phyloP scores from a whole-genome alignment of 2,329 filamentous ascomycete genomes.

The Fusarium luffae region DNA sequence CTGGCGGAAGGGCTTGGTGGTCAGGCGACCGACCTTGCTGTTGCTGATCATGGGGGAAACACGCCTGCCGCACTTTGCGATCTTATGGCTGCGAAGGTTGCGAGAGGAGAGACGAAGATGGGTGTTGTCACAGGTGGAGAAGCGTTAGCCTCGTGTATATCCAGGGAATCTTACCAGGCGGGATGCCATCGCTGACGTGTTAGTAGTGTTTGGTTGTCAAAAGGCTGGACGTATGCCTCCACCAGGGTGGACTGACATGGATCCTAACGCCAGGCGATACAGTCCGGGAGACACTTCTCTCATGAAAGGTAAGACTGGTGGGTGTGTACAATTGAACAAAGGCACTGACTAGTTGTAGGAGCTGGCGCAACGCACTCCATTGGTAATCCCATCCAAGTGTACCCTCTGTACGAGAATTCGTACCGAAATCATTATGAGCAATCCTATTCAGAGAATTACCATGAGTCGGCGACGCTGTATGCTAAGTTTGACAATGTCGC shows the following conservation, averaged over 20 bases:
- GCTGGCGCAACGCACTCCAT: slow-evolving; percentile 67
- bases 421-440: slow-evolving; percentile 68
- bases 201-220: slow-evolving; percentile 49
- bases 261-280: slow-evolving; percentile 58
- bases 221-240: slow-evolving; percentile 57
- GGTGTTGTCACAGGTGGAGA: slow-evolving; percentile 73
- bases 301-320: slow-evolving; percentile 39
- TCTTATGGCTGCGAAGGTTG: slow-evolving; percentile 68
- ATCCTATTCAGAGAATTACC: slow-evolving; percentile 64
- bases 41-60: slow-evolving; percentile 71
- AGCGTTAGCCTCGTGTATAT: slow-evolving; percentile 67
- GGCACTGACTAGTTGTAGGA: slow-evolving; percentile 51
- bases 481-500: slow-evolving; percentile 69
- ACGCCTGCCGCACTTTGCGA: slow-evolving; percentile 72
- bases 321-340: fast-evolving
- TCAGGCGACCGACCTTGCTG: slow-evolving; percentile 58
- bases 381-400: slow-evolving; percentile 73
- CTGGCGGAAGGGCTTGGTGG: slow-evolving; percentile 62
- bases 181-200: not conserved
- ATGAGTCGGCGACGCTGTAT: slow-evolving; percentile 70
- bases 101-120: slow-evolving; percentile 63
- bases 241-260: slow-evolving; percentile 66
- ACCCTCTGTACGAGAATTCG: slow-evolving; percentile 74
- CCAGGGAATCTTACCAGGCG: fast-evolving
- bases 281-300: slow-evolving; percentile 59